Conservation (phyloP, 768 basidiomycete species). For the Saitozyma podzolica region DNA sequence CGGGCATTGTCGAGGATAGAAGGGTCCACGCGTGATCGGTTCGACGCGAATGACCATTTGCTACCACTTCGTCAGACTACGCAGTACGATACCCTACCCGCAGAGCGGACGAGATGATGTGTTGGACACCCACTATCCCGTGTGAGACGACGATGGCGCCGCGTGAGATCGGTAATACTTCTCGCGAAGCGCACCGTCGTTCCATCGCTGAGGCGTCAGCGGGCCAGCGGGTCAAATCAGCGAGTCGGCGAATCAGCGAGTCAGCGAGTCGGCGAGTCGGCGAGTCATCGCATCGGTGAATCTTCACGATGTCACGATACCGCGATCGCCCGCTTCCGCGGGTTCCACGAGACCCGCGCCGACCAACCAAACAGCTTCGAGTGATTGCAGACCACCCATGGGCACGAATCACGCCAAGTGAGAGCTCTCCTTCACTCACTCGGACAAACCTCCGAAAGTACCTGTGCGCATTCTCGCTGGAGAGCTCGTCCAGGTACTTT, state of each 20-base stretch:
- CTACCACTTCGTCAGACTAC: background rate
- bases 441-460: constrained; percentile 84
- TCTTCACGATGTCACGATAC: no score
- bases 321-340: no score
- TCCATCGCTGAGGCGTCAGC: constrained; percentile 59
- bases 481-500: constrained; percentile 83
- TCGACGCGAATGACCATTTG: constrained; percentile 83
- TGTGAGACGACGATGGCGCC: constrained; percentile 66
- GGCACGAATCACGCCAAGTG: no score
- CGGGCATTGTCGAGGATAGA: constrained; percentile 64
- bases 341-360: no score
- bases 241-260: background rate
- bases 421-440: constrained; percentile 16
- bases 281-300: no score
- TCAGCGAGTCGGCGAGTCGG: no score
- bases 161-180: constrained; percentile 42
- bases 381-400: background rate
- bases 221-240: background rate
- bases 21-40: constrained; percentile 62
- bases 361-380: no score
- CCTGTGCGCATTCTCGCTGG: constrained; percentile 71
- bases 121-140: constrained; percentile 58
- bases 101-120: no score
- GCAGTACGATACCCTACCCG: no score
- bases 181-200: constrained; percentile 36